Conservation (phyloP, 2,329 filamentous ascomycete genomes). For the Fusarium stilboides region DNA sequence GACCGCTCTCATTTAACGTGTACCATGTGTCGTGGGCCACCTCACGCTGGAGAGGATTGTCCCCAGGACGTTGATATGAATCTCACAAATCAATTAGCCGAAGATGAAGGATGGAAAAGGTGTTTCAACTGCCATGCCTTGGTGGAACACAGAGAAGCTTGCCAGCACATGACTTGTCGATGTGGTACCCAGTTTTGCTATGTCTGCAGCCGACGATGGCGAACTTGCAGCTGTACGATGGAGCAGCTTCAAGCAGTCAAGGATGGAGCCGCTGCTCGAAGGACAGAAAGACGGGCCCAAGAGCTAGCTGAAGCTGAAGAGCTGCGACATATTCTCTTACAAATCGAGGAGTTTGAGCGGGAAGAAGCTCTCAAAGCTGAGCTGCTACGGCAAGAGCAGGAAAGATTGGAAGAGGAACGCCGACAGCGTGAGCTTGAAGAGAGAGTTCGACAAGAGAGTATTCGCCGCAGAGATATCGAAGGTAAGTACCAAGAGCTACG, state of each 20-base stretch:
- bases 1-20: slow-evolving; percentile 63
- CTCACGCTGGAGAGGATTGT: slow-evolving; percentile 63
- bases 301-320: slow-evolving; percentile 57
- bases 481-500: slow-evolving; percentile 58
- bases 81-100: slow-evolving; percentile 72
- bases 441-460: slow-evolving; percentile 58
- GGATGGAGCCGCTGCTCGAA: slow-evolving; percentile 53
- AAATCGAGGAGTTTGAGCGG: slow-evolving; percentile 65
- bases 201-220: slow-evolving; percentile 81
- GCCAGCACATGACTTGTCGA: slow-evolving; percentile 89
- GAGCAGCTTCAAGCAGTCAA: slow-evolving; percentile 62
- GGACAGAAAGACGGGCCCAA: slow-evolving; percentile 52
- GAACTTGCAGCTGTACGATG: slow-evolving; percentile 76
- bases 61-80: slow-evolving; percentile 64
- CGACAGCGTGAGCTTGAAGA: slow-evolving; percentile 57
- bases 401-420: slow-evolving; percentile 56
- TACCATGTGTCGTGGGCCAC: slow-evolving; percentile 63
- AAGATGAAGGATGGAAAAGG: slow-evolving; percentile 80
- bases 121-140: slow-evolving; percentile 79
- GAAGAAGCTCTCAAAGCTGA: slow-evolving; percentile 61
- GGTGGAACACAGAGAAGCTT: slow-evolving; percentile 84
- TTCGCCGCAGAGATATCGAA: slow-evolving; percentile 58
- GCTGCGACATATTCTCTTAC: slow-evolving; percentile 58
- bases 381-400: slow-evolving; percentile 57
- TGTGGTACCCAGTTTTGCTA: slow-evolving; percentile 90